phyloP scores from a whole-genome alignment of 1,139 yeast species.

The Hanseniaspora uvarum region DNA sequence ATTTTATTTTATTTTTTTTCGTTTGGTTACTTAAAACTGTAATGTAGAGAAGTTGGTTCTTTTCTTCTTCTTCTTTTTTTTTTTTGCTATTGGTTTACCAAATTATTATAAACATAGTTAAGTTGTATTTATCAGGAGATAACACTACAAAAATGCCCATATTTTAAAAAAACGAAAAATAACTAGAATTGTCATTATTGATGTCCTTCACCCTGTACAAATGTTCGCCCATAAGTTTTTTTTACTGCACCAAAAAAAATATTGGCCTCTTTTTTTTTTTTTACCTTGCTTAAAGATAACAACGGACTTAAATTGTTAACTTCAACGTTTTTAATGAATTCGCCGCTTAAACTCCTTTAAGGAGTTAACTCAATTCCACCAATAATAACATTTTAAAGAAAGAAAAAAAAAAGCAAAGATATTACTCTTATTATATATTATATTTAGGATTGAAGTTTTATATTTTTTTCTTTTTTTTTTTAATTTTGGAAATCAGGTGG shows the following conservation, averaged over 20 bases:
- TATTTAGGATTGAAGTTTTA: no score
- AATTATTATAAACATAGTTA: no score
- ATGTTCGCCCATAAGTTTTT: no score
- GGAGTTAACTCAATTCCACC: not conserved
- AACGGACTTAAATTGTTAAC: not conserved
- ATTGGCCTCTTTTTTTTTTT: not conserved
- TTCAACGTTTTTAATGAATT: not conserved
- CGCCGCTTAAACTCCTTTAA: not conserved
- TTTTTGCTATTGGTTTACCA: no score
- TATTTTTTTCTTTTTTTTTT: not conserved
- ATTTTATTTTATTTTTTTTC: not conserved
- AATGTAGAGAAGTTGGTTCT: no score
- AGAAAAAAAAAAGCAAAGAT: not conserved
- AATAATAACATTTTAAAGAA: no score
- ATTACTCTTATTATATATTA: not conserved
- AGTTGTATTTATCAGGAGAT: no score
- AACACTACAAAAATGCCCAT: no score
- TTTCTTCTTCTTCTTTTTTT: no score
- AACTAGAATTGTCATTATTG: no score
- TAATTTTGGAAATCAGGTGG: slow-evolving; percentile 42
- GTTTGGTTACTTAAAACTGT: not conserved
- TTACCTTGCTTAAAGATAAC: not conserved
- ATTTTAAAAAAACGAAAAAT: no score
- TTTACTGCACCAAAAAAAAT: not conserved
- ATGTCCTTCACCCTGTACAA: no score